Evolutionary conservation across 768 basidiomycete species (phyloP).

Genomic region (Coprinopsis cinerea): DNA sequence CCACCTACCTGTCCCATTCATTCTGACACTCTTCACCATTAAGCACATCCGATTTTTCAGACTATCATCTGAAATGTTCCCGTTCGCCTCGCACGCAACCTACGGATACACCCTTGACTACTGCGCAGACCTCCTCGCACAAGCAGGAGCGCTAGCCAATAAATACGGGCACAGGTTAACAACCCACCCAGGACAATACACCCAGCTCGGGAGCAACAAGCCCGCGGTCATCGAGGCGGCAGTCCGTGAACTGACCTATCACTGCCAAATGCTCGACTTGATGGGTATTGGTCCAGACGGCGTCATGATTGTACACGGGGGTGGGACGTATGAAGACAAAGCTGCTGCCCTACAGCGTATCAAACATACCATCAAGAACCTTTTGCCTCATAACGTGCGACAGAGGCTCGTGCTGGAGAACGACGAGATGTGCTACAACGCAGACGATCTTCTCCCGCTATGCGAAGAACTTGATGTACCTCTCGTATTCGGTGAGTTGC

Average conservation of each 20-base stretch:
- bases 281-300: conserved; percentile 82
- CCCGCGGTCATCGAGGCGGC: conserved; percentile 69
- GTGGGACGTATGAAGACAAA: conserved; percentile 84
- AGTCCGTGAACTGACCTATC: conserved; percentile 78
- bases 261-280: conserved; percentile 79
- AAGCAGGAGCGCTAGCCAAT: conserved; percentile 61
- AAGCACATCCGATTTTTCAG: conserved; percentile 82
- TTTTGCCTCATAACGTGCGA: conserved; percentile 59
- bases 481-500: conserved; percentile 49
- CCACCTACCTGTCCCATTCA: too few relatives aligned
- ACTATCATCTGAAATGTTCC: conserved; percentile 89
- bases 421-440: conserved; percentile 90
- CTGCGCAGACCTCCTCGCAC: conserved; percentile 47
- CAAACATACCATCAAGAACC: conserved; percentile 56
- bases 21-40: too few relatives aligned
- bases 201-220: conserved; percentile 75
- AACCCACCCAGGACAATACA: conserved; percentile 85
- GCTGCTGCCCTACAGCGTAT: conserved; percentile 61
- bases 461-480: conserved; percentile 81
- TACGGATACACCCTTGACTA: conserved; percentile 82
- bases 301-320: conserved; percentile 86
- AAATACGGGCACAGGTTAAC: conserved; percentile 76
- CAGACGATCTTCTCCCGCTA: conserved; percentile 80
- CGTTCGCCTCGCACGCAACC: conserved; percentile 76
- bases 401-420: conserved; percentile 86